A percentile compares a stretch with the other conserved stretches of the same genome.
Conservation (phyloP, 176 grass and related monocot genomes). For the Triticum turgidum region DNA sequence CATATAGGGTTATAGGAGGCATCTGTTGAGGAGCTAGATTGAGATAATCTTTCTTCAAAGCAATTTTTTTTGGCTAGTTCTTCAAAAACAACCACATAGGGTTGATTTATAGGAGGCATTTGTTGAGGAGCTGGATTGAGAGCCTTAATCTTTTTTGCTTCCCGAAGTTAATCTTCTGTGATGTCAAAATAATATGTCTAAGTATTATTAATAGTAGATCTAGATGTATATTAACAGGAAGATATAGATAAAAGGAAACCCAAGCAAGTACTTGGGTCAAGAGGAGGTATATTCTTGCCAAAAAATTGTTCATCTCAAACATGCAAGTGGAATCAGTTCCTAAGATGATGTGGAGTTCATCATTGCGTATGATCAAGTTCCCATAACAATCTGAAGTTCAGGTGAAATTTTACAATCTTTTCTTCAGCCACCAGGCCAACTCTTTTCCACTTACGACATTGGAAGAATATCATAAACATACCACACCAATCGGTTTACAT, state of each 20-base stretch:
- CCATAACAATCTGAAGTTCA: constrained; percentile 90
- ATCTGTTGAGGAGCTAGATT: constrained; percentile 30
- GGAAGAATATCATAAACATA: constrained; percentile 20
- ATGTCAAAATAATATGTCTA: constrained; percentile 30
- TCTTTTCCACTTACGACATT: constrained; percentile 71
- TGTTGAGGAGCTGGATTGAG: constrained; percentile 27
- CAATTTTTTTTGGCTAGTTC: constrained; percentile 73
- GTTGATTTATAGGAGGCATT: constrained; percentile 37
- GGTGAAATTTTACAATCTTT: constrained; percentile 96
- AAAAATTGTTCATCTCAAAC: constrained; percentile 99
- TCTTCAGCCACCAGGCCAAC: constrained; percentile 85
- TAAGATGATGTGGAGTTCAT: constrained; percentile 84
- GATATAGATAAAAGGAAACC: constrained; percentile 16
- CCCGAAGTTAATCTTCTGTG: constrained; percentile 47
- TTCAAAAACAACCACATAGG: constrained; percentile 61
- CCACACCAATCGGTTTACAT: not conserved
- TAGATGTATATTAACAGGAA: constrained; percentile 18
- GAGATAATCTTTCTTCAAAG: constrained; percentile 45
- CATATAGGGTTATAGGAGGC: constrained; percentile 31
- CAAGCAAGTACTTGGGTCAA: constrained; percentile 60
- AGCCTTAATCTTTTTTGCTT: constrained; percentile 56
- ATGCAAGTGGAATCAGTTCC: constrained; percentile 90
- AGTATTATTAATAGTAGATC: not conserved
- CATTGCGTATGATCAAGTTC: constrained; percentile 91
- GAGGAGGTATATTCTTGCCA: constrained; percentile 85